Conservation (phyloP, 116 monocot species). For the Iris pallida region DNA sequence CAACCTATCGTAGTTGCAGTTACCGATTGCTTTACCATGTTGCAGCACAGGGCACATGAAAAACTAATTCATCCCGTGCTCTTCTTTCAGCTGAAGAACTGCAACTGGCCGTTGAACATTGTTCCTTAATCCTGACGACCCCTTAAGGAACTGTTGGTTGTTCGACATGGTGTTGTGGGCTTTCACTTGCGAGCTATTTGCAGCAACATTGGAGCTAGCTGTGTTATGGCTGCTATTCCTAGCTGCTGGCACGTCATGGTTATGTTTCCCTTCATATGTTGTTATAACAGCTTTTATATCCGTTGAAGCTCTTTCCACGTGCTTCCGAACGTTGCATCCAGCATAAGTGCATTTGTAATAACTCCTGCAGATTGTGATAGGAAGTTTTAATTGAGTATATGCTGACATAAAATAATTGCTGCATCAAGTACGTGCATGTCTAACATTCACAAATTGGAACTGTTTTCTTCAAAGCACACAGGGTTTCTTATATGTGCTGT, state of each 20-base stretch:
- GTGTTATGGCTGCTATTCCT: conserved; percentile 48
- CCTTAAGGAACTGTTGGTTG: conserved; percentile 8
- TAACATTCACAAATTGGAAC: too few species aligned
- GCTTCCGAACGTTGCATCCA: conserved; percentile 78
- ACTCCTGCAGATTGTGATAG: conserved; percentile 49
- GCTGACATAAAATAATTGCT: neutral
- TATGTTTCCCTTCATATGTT: conserved; percentile 87
- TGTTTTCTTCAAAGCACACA: too few species aligned
- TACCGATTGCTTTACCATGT: neutral
- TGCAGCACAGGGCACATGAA: neutral
- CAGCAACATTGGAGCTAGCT: conserved; percentile 9
- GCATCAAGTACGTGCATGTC: too few species aligned
- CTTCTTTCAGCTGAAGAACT: conserved; percentile 40
- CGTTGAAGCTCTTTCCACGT: conserved; percentile 71
- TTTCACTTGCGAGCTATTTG: conserved; percentile 18
- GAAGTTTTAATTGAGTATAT: neutral
- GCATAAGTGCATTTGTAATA: conserved; percentile 81
- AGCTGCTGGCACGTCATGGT: conserved; percentile 60
- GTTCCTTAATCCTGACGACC: conserved; percentile 13
- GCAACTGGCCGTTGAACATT: conserved; percentile 20
- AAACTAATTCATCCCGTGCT: conserved; percentile 19
- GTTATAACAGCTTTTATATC: conserved; percentile 70
- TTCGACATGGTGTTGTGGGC: conserved; percentile 8
- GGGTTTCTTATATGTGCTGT: too few species aligned
- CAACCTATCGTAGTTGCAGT: neutral